Percentiles rank a stretch among this genome's conserved stretches.
These are phyloP conservation scores for Lichtheimia ramosa DNA, from an alignment of 371 early-diverging fungal species.

Conservation along the genomic window DNA sequence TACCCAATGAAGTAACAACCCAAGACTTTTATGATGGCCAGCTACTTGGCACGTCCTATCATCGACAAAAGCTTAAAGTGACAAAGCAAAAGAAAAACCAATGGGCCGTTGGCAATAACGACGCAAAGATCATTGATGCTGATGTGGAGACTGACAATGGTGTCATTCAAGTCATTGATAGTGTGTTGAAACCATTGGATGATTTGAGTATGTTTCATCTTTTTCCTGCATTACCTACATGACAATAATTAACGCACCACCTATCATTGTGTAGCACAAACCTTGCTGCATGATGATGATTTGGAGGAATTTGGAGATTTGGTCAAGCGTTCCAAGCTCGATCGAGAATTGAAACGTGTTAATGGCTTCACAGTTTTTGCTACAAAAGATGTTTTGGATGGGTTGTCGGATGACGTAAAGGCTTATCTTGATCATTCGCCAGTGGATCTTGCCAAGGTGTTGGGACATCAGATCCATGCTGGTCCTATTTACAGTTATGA, in stretches of 20 bases:
- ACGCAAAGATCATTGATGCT: slow-evolving; percentile 29
- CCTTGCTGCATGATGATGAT: slow-evolving; percentile 25
- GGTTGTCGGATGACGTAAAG: slow-evolving; percentile 27
- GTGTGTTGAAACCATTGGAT: slow-evolving; percentile 30
- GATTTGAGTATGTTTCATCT: slow-evolving; percentile 28
- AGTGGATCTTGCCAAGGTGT: slow-evolving; percentile 33
- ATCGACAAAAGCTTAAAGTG: slow-evolving; percentile 32
- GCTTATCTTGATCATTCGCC: slow-evolving; percentile 29
- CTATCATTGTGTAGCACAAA: slow-evolving; percentile 8
- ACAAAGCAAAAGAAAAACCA: slow-evolving; percentile 19
- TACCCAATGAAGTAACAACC: slow-evolving; percentile 23
- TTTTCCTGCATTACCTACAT: background rate
- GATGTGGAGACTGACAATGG: slow-evolving; percentile 35
- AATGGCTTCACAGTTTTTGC: slow-evolving; percentile 46
- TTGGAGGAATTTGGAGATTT: slow-evolving; percentile 24
- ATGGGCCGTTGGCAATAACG: slow-evolving; percentile 18
- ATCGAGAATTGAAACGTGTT: slow-evolving; percentile 24
- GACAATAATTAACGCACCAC: background rate
- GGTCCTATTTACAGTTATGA: slow-evolving; percentile 31
- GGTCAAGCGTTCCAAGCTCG: slow-evolving; percentile 23
- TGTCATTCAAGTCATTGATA: slow-evolving; percentile 38
- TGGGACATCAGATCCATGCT: slow-evolving; percentile 42
- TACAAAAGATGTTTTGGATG: slow-evolving; percentile 26
- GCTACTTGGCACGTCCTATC: slow-evolving; percentile 43
- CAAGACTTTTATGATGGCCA: slow-evolving; percentile 38